Conservation (phyloP, 495 filamentous ascomycete genomes). For the Lindgomyces ingoldianus region DNA sequence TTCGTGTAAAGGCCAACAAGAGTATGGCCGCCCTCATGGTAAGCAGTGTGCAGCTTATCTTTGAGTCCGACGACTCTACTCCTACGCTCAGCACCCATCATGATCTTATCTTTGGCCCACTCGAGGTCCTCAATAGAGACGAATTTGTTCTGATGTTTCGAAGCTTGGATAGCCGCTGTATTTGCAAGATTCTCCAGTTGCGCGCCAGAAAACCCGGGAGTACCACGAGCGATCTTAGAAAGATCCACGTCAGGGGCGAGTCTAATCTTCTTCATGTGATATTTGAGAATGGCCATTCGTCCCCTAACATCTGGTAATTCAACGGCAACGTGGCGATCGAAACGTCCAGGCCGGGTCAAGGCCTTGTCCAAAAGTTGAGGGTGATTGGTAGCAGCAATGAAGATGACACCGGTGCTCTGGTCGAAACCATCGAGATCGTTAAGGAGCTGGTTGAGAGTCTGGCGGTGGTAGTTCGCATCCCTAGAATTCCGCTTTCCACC, state of each 20-base stretch:
- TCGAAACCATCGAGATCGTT: slow-evolving; percentile 98
- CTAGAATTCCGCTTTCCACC: slow-evolving; percentile 90
- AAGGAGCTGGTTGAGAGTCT: slow-evolving; percentile 94
- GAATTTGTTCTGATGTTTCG: slow-evolving; percentile 69
- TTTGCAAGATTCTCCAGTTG: slow-evolving; percentile 96
- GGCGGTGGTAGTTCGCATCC: slow-evolving; percentile 94
- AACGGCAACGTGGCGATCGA: slow-evolving; percentile 87
- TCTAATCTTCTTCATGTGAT: slow-evolving; percentile 88
- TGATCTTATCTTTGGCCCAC: slow-evolving; percentile 97
- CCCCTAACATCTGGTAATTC: slow-evolving; percentile 94
- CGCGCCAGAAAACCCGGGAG: slow-evolving; percentile 89
- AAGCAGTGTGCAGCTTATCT: slow-evolving; percentile 87
- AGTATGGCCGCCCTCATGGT: slow-evolving; percentile 96
- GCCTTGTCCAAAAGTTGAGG: slow-evolving; percentile 93
- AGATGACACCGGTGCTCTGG: slow-evolving; percentile 88
- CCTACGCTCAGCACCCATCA: slow-evolving; percentile 91
- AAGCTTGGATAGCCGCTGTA: slow-evolving; percentile 89
- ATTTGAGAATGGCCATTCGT: slow-evolving; percentile 83
- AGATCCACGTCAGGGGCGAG: slow-evolving; percentile 77
- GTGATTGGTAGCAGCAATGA: slow-evolving; percentile 94
- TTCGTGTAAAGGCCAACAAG: slow-evolving; percentile 81
- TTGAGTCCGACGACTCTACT: slow-evolving; percentile 85
- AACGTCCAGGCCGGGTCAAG: slow-evolving; percentile 88
- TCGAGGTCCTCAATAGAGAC: slow-evolving; percentile 84
- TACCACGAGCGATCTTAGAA: slow-evolving; percentile 77